Base-by-base conservation (phyloP, 1,284 basidiomycete species). In the Ceratobasidium sp. region DNA sequence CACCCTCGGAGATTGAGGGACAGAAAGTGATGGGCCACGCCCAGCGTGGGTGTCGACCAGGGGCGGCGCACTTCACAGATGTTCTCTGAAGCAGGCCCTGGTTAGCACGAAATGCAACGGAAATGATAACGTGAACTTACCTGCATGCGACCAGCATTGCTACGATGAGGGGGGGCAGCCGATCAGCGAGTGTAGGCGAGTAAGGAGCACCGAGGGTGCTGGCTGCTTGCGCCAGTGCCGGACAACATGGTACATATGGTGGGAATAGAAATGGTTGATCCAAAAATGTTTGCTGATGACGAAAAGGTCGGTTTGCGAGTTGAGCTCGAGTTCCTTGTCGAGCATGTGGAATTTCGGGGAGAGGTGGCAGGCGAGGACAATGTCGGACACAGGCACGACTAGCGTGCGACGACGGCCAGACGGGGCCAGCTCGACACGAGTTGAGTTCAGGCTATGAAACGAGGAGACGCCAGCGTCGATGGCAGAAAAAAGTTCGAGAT, bases 341-440 rank as follows among this genome's bases (percentile, higher is more conserved):
- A 58, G 23, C 49, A 21, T 11, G 33, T 60, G 11, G 42, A 70
- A 70, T n/a, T 60, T 48, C 3, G 67, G 67, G 11, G 28, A 23
- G 21, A 70, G 67, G 25, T 70, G 67, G 14, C 56, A 60, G n/a
- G 67, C 67, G 7, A 60, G 5, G 18, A 60, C n/a, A 9, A 70
- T 49, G 6, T 60, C 56, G 21, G 54, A 36, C 6, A 60, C 28
- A 18, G 58, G 67, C n/a, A 70, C 18, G 14, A 70, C 67, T 23
- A 69, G 6, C 1, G 54, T 12, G 16, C 44, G 66, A 25, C 66
- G 56, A 4, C 28, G 28, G 23, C 16, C 33, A 0, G 28, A 21
- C 4, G 56, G 36, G 8, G 48, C 12, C 4, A 60, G 21, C 18
- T 30, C 54, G n/a, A 56, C 44, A 7, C 12, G 12, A 7, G 67